Base-by-base conservation (phyloP, 257 asterid genomes). In the Jaltomata sinuosa region DNA sequence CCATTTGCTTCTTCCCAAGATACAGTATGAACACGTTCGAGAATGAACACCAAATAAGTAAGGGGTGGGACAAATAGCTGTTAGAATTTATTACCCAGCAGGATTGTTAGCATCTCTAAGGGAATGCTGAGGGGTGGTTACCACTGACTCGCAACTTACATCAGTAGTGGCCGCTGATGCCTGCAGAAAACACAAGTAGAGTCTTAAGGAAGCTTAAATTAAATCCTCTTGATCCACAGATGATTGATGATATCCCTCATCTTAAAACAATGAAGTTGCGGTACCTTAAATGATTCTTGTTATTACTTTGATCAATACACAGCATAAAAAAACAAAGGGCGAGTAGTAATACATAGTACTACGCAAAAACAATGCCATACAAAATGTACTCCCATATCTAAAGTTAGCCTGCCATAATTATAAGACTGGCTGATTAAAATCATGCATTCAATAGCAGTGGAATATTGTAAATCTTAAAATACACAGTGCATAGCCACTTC, bases 131-230 rank as follows among this genome's bases (percentile, higher is more conserved):
- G 98, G 94, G 65, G 96, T 92, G 25, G 97, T 92, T 32, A 91
- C 98, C 32, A 89, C 98, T 8, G 98, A 97, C 85, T 97, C 98
- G 31, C 97, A 93, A 83, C 97, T 94, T 59, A 89, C 98, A 90
- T 96, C 99, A 34, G 91, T 86, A 38, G 88, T 85, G 19, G 92
- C 84, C 16, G 93, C 92, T 31, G 91, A 93, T 71, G 94, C 77
- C 71, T 93, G 88, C 95, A 93, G 88, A 62, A 77, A 77, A 77
- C 27, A 77, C 47, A 49, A 77, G 36, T 8, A 76, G 53, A 86
- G 69, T 62, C 22, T 80, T 83, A 50, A 11, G 16, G 22, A 82
- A 82, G 61, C 55, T 11, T 64, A 6, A 53, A 69, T 3, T 67
- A 18, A 76, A 12, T 29, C 62, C 29, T 27, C 40, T 27, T 29